Percentiles rank a stretch among this genome's conserved stretches.
Evolutionary conservation across 2,329 filamentous ascomycete species (phyloP).

Genomic region (Cladosporium sp.): DNA sequence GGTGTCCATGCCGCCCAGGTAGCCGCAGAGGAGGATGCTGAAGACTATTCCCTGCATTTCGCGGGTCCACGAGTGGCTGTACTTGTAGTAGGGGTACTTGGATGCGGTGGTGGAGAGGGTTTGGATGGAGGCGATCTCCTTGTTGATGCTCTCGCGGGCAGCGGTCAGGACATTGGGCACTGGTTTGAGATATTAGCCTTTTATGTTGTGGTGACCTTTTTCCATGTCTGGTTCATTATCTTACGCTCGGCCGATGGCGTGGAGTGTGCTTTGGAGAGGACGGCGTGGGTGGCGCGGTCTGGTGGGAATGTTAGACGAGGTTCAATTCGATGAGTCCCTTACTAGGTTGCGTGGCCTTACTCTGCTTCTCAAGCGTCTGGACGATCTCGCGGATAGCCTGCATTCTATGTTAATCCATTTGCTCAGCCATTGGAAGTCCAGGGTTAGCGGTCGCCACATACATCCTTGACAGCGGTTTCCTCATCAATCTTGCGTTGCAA

Average conservation of each 20-base stretch:
- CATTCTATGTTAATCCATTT: neutral
- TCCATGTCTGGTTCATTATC: constrained; percentile 34
- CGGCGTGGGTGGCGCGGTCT: constrained; percentile 76
- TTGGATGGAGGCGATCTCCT: constrained; percentile 69
- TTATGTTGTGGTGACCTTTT: neutral
- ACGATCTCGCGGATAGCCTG: constrained; percentile 76
- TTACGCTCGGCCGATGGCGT: constrained; percentile 67
- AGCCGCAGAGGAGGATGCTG: constrained; percentile 64
- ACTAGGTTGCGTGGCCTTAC: constrained; percentile 36
- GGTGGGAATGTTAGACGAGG: neutral
- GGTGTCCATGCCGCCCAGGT: constrained; percentile 71
- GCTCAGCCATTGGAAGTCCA: neutral
- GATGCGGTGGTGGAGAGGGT: constrained; percentile 74
- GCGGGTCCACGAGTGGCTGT: constrained; percentile 83
- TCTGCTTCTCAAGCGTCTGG: constrained; percentile 76
- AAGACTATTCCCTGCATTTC: constrained; percentile 76
- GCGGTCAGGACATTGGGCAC: constrained; percentile 69
- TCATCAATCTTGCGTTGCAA: constrained; percentile 89
- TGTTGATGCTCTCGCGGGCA: constrained; percentile 67
- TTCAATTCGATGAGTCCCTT: neutral
- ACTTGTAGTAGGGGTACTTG: constrained; percentile 96
- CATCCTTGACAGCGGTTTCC: constrained; percentile 77
- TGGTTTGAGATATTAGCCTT: constrained; percentile 37
- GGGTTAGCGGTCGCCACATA: constrained; percentile 33
- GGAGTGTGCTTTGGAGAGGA: constrained; percentile 86